A percentile compares a stretch with the other conserved stretches of the same genome.
These are phyloP conservation scores for Lomentospora prolificans DNA, from an alignment of 2,329 filamentous ascomycete species.

Conservation along the genomic window DNA sequence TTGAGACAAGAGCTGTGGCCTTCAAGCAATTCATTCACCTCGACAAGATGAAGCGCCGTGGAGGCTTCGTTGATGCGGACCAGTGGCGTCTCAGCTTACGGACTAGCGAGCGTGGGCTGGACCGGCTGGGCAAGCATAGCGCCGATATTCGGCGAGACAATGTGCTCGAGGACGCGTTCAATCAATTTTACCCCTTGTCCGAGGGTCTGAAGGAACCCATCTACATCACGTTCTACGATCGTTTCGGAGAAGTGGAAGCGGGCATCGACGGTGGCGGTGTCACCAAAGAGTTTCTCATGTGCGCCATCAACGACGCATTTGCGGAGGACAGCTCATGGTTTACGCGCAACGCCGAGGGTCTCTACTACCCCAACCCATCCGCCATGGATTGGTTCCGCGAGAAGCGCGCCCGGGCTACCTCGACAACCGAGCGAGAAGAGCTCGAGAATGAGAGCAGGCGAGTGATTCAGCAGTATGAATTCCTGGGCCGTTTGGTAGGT, in stretches of 20 bases:
- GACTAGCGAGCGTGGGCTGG: not conserved
- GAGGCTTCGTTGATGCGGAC: slow-evolving; percentile 44
- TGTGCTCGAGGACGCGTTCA: slow-evolving; percentile 60
- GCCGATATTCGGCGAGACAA: not conserved
- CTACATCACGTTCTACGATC: slow-evolving; percentile 90
- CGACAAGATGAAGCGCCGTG: slow-evolving; percentile 64
- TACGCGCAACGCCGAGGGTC: slow-evolving; percentile 64
- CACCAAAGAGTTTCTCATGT: slow-evolving; percentile 92
- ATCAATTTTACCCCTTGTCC: slow-evolving; percentile 71
- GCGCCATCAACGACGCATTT: slow-evolving; percentile 79
- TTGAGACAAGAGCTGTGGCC: slow-evolving; percentile 80
- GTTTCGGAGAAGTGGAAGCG: slow-evolving; percentile 77
- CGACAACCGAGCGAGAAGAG: not conserved
- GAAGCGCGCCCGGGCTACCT: slow-evolving; percentile 30
- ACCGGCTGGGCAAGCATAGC: slow-evolving; percentile 5
- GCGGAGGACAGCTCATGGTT: slow-evolving; percentile 57
- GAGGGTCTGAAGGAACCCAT: slow-evolving; percentile 88
- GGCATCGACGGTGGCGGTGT: slow-evolving; percentile 96
- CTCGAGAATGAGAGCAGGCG: slow-evolving; percentile 17
- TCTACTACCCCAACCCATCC: slow-evolving; percentile 80
- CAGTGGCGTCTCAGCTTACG: slow-evolving; percentile 12
- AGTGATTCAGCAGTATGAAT: slow-evolving; percentile 71
- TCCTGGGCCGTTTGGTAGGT: slow-evolving; percentile 82
- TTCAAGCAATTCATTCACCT: slow-evolving; percentile 86
- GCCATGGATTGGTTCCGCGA: slow-evolving; percentile 61